Percentiles rank a stretch among this genome's conserved stretches.
Evolutionary conservation across 2,329 filamentous ascomycete species (phyloP).

Genomic region (Penicillium sclerotiorum): DNA sequence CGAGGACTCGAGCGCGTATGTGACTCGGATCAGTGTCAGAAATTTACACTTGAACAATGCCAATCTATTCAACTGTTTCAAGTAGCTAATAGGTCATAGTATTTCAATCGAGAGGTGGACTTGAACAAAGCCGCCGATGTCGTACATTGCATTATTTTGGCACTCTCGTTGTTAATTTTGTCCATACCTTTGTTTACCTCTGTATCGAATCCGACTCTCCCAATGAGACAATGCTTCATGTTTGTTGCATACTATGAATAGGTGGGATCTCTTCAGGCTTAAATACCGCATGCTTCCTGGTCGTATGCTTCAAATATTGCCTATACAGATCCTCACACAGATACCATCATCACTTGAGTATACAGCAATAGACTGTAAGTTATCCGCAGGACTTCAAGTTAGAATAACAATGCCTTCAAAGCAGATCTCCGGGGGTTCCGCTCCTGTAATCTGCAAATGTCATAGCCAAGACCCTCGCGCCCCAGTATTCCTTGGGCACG

Average conservation of each 20-base stretch:
- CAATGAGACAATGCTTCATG: not conserved
- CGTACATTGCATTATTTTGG: too few relatives aligned
- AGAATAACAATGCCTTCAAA: too few relatives aligned
- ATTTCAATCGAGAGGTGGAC: too few relatives aligned
- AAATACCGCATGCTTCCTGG: too few relatives aligned
- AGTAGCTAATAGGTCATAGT: too few relatives aligned
- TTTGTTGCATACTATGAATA: not conserved
- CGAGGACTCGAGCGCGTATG: too few relatives aligned
- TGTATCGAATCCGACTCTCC: not conserved
- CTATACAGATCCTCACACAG: not conserved
- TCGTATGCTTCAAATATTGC: too few relatives aligned
- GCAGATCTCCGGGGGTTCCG: too few relatives aligned
- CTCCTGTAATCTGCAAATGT: not conserved
- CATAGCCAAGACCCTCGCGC: not conserved
- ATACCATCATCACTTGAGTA: not conserved
- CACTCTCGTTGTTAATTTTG: too few relatives aligned
- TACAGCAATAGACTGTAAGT: not conserved
- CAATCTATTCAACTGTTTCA: not conserved
- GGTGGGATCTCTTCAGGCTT: not conserved
- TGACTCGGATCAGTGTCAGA: too few relatives aligned
- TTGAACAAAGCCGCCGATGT: too few relatives aligned
- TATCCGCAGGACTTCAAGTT: too few relatives aligned
- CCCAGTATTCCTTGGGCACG: not conserved
- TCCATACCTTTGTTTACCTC: not conserved
- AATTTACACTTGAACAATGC: not conserved